Conservation (phyloP, 345 rosid genomes). For the Nasturtium officinale region DNA sequence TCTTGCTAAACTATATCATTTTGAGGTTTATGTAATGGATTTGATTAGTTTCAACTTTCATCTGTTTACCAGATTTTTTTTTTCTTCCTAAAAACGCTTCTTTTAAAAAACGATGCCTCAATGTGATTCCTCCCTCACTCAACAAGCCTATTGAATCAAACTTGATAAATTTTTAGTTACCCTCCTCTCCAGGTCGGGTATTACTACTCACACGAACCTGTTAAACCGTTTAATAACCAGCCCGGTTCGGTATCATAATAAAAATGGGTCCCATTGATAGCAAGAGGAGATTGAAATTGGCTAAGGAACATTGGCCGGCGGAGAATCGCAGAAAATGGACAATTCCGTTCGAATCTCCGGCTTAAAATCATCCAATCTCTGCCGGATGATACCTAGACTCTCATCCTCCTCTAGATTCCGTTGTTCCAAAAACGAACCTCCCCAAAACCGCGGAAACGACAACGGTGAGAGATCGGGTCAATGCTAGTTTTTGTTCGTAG, state of each 20-base stretch:
- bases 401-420: slow-evolving; percentile 37
- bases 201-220: too few species aligned
- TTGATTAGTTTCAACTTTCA: too few species aligned
- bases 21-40: not conserved
- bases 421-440: slow-evolving; percentile 53
- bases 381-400: slow-evolving; percentile 20
- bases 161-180: too few species aligned
- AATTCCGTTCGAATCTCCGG: slow-evolving; percentile 14
- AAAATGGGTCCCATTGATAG: slow-evolving; percentile 7
- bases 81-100: too few species aligned
- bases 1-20: not conserved
- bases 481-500: not conserved
- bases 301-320: slow-evolving; percentile 38
- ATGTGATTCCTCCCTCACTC: too few species aligned
- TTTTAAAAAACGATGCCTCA: too few species aligned
- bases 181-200: not conserved
- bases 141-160: too few species aligned
- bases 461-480: slow-evolving; percentile 36
- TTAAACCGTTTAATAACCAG: not conserved
- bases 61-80: too few species aligned
- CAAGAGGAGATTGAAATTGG: slow-evolving; percentile 31
- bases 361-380: slow-evolving; percentile 16
- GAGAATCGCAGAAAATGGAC: slow-evolving; percentile 42
- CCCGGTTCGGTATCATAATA: not conserved
- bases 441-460: slow-evolving; percentile 45